Evolutionary conservation across 176 grass and related monocot genomes (phyloP).

Genomic region (Calamus simplicifolius): DNA sequence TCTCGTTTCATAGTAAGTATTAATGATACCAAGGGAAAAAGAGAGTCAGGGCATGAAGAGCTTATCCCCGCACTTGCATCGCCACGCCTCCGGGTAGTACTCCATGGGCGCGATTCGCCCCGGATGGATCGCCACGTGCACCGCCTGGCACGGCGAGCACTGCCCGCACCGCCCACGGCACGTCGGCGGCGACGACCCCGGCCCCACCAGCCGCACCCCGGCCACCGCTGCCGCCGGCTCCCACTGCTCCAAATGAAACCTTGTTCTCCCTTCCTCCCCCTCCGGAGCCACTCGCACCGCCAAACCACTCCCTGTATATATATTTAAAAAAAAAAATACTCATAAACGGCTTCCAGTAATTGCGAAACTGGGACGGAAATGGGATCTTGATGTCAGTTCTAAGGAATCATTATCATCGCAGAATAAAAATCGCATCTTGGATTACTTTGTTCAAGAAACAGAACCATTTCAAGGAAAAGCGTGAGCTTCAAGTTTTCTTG

Average conservation of each 20-base stretch:
- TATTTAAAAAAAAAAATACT: neutral
- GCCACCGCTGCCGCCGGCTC: neutral
- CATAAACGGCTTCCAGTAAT: too few relatives aligned
- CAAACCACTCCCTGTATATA: neutral
- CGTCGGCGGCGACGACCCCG: constrained; percentile 52
- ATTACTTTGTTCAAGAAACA: too few relatives aligned
- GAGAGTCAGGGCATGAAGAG: constrained; percentile 63
- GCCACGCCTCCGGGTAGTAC: constrained; percentile 96
- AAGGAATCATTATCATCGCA: too few relatives aligned
- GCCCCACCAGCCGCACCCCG: constrained; percentile 25
- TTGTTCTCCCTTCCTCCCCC: neutral
- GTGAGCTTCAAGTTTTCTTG: too few relatives aligned
- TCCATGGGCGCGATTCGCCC: constrained; percentile 38
- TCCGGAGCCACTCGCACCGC: neutral
- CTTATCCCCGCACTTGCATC: constrained; percentile 70
- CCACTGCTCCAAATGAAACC: neutral
- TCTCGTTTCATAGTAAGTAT: too few relatives aligned
- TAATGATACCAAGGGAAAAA: too few relatives aligned
- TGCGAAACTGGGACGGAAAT: too few relatives aligned
- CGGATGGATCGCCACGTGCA: constrained; percentile 62
- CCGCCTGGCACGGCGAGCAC: constrained; percentile 45
- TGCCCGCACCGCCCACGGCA: constrained; percentile 48
- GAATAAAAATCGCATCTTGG: too few relatives aligned
- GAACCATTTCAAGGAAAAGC: too few relatives aligned
- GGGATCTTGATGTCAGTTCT: too few relatives aligned